Percentiles rank a stretch among this genome's conserved stretches.
These are phyloP conservation scores for Polytrichum commune DNA, from an alignment of 225 moss, liverwort and hornwort genomes.

Conservation along the genomic window DNA sequence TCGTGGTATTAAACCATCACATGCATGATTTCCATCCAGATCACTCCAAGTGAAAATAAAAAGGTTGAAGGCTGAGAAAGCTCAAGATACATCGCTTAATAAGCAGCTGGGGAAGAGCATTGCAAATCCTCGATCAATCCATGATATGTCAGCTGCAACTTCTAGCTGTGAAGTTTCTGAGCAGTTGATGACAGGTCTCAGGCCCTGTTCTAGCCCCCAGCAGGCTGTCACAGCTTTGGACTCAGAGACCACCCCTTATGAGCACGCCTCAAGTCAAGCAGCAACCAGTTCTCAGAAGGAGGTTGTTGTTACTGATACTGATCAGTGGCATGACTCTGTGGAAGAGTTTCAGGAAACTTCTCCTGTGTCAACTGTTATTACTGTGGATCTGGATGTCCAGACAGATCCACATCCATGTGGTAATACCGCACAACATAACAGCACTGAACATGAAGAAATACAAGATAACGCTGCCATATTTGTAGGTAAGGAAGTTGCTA, in stretches of 20 bases:
- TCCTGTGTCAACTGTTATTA: constrained; percentile 9
- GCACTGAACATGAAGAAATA: background rate
- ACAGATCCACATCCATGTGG: background rate
- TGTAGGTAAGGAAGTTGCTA: background rate
- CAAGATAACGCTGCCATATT: constrained; percentile 1
- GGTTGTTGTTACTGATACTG: constrained; percentile 11
- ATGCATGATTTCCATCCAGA: constrained; percentile 21
- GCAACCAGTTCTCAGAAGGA: constrained; percentile 8
- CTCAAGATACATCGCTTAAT: constrained; percentile 23
- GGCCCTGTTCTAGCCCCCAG: background rate
- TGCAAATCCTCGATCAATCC: constrained; percentile 10
- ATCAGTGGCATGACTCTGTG: constrained; percentile 31
- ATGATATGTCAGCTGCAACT: constrained; percentile 25
- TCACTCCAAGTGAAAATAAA: constrained; percentile 60
- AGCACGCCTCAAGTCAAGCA: constrained; percentile 1
- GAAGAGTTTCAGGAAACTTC: constrained; percentile 18
- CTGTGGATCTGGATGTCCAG: background rate
- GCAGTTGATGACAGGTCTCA: background rate
- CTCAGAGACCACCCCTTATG: background rate
- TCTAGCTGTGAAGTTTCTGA: constrained; percentile 18
- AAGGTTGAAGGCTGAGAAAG: constrained; percentile 64
- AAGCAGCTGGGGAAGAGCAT: constrained; percentile 26
- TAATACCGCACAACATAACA: background rate
- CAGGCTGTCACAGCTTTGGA: background rate
- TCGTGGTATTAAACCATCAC: background rate